Evolutionary conservation across 371 early-diverging fungal genomes (phyloP), one percentile per base, ranked within the genome.

Genomic region (Syncephalastrum sp.): DNA sequence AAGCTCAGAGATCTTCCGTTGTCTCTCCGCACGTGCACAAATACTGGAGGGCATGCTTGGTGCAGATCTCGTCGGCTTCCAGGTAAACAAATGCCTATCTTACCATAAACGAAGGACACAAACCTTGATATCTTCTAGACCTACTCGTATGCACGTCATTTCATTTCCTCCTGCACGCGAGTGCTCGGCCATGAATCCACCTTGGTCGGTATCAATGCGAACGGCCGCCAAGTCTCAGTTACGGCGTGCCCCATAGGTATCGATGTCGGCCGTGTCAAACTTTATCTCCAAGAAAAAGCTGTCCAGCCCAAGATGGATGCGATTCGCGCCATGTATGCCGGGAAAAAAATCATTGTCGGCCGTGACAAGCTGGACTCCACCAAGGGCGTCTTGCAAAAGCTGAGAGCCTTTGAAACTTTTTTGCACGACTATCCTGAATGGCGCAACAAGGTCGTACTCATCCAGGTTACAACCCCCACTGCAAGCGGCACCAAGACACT

Each of bases 181-280:
- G 85, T 97, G 19, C 78, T 97, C 27, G 92, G 93, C 3, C 80
- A 84, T 59, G 95, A 94, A 60, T 89, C 90, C 0, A 86, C 94
- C 10, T 93, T 81, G 44, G 85, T 74, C 12, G 94, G 92, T 24
- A 85, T 97, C 15, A 82, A 90, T 33, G 82, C 79, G 48, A 70
- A 86, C 45, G 91, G 89, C 5, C 75, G 77, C 16, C 67, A 77
- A 16, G 90, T 94, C 10, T 67, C 81, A 25, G 92, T 97, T 1
- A 96, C 94, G 25, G 93, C 95, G 4, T 96, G 96, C 72, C 96
- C 99, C 0, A 97, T 99, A 61, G 99, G 99, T 1, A 95, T 99
- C 50, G 98, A 99, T 69, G 82, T 70, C 7, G 79, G 75, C 53
- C 51, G 74, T 41, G 79, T 78, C 6, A 67, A 79, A 27, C 63